These are phyloP conservation scores for Crinitomyces ghanaensis DNA, from an alignment of 805 yeast genomes.

Conservation along the genomic window DNA sequence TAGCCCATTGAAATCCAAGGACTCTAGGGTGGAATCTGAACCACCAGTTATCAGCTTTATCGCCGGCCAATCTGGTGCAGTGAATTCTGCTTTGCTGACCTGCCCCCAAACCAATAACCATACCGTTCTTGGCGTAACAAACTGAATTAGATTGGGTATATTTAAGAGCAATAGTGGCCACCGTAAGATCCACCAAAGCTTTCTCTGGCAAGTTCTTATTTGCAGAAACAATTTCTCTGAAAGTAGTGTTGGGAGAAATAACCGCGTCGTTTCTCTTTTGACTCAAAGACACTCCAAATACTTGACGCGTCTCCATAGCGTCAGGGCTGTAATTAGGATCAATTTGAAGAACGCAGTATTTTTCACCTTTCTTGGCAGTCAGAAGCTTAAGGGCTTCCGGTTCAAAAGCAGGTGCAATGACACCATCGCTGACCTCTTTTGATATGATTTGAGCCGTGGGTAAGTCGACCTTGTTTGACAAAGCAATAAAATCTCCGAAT, in stretches of 20 bases:
- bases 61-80: slow-evolving; percentile 98
- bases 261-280: slow-evolving; percentile 98
- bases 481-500: slow-evolving; percentile 96
- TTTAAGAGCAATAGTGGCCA: slow-evolving; percentile 93
- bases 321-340: slow-evolving; percentile 91
- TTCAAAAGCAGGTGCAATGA: slow-evolving; percentile 93
- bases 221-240: slow-evolving; percentile 81
- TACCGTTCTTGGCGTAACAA: slow-evolving; percentile 96
- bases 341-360: slow-evolving; percentile 91
- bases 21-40: slow-evolving; percentile 96
- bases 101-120: slow-evolving; percentile 98
- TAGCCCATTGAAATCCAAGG: slow-evolving; percentile 89
- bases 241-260: slow-evolving; percentile 76
- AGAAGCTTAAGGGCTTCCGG: slow-evolving; percentile 85
- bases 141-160: slow-evolving; percentile 98
- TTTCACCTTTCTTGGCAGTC: slow-evolving; percentile 90
- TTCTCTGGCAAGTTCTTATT: slow-evolving; percentile 84
- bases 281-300: slow-evolving; percentile 88
- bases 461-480: slow-evolving; percentile 89
- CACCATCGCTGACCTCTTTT: slow-evolving; percentile 97
- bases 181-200: slow-evolving; percentile 87
- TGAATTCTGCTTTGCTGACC: slow-evolving; percentile 99
- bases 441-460: slow-evolving; percentile 96
- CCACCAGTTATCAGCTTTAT: slow-evolving; percentile 99
- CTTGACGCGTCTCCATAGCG: slow-evolving; percentile 77